phyloP scores from a whole-genome alignment of 495 filamentous ascomycete genomes.

The Penicillium lagena region DNA sequence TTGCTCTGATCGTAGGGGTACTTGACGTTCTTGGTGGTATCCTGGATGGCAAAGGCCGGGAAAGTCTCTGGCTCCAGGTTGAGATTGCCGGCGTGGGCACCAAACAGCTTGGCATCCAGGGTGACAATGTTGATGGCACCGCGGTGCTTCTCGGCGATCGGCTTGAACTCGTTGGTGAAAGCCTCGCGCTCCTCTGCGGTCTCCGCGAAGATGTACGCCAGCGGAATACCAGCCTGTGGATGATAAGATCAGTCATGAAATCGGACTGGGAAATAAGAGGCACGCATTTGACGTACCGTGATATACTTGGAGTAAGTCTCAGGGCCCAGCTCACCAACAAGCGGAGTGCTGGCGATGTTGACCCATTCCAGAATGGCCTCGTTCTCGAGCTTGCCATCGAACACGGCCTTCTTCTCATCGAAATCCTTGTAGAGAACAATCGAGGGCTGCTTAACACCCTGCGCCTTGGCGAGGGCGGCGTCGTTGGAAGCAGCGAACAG shows the following conservation, averaged over 20 bases:
- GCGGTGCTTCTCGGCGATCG: conserved; percentile 53
- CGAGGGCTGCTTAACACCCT: conserved; percentile 79
- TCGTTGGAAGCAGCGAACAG: conserved; percentile 87
- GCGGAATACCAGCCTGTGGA: conserved; percentile 70
- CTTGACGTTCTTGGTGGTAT: conserved; percentile 92
- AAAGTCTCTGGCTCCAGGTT: conserved; percentile 94
- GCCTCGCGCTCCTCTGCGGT: conserved; percentile 80
- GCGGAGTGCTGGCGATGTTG: conserved; percentile 77
- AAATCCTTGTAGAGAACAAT: conserved; percentile 97
- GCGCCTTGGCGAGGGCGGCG: conserved; percentile 75
- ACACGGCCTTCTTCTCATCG: conserved; percentile 89
- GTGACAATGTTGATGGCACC: conserved; percentile 94
- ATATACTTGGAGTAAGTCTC: conserved; percentile 98
- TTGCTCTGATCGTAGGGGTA: conserved; percentile 87
- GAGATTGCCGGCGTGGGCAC: conserved; percentile 91
- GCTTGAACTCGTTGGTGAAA: conserved; percentile 57
- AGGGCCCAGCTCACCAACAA: conserved; percentile 94
- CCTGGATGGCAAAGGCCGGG: conserved; percentile 97
- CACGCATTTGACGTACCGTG: conserved; percentile 48
- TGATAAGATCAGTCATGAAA: background rate
- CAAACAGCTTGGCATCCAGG: conserved; percentile 92
- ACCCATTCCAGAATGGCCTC: conserved; percentile 76
- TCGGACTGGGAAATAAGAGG: background rate
- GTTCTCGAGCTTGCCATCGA: conserved; percentile 69
- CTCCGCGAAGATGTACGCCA: conserved; percentile 98